Conservation (phyloP, 352 stramenopile species). For the Phytophthora foliorum region DNA sequence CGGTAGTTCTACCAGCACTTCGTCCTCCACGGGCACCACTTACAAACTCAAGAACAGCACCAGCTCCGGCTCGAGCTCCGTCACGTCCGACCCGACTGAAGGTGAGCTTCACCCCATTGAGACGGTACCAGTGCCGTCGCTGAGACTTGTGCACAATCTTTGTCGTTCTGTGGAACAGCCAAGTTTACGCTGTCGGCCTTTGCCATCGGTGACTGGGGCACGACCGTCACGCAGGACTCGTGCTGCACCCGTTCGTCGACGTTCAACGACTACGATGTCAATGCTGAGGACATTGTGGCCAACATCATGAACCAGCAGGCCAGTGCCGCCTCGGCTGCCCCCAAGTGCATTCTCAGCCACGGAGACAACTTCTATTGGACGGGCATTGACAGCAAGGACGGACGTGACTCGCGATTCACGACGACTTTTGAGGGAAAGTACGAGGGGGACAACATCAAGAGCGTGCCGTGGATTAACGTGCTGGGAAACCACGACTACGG, state of each 20-base stretch:
- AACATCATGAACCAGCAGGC: constrained; percentile 70
- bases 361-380: constrained; percentile 82
- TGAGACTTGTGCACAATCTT: constrained; percentile 18
- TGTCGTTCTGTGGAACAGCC: constrained; percentile 23
- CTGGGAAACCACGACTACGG: constrained; percentile 83
- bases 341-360: constrained; percentile 72
- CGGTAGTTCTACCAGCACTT: constrained; percentile 11
- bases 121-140: not conserved
- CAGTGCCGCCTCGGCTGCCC: constrained; percentile 40
- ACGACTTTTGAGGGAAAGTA: constrained; percentile 71
- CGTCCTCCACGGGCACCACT: constrained; percentile 28
- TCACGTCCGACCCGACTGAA: constrained; percentile 66
- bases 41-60: constrained; percentile 38
- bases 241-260: constrained; percentile 75
- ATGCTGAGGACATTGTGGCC: constrained; percentile 72
- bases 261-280: constrained; percentile 71
- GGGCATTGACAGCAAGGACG: constrained; percentile 53
- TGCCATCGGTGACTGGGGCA: constrained; percentile 81
- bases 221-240: constrained; percentile 67
- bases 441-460: constrained; percentile 53
- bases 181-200: constrained; percentile 67
- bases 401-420: constrained; percentile 59
- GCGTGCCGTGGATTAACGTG: constrained; percentile 69
- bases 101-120: constrained; percentile 30
- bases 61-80: constrained; percentile 34